Evolutionary conservation across 2,329 filamentous ascomycete species (phyloP).

Genomic region (Phialemonium atrogriseum): DNA sequence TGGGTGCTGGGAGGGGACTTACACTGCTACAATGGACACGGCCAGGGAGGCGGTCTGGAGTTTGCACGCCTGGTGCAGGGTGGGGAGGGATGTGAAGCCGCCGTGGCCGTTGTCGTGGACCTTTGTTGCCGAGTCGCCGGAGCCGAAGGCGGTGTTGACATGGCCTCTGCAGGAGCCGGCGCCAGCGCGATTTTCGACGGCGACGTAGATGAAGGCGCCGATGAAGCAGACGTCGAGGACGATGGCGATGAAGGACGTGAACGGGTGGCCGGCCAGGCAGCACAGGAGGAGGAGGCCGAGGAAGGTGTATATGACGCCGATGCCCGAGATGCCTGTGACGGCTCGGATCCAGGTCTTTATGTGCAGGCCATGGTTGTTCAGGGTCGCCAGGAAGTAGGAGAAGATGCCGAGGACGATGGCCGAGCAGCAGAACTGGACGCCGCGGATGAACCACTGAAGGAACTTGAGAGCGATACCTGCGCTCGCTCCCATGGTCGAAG

Average conservation of each 20-base stretch:
- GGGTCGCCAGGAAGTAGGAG: slow-evolving; percentile 57
- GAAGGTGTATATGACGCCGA: slow-evolving; percentile 53
- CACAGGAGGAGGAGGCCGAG: slow-evolving; percentile 54
- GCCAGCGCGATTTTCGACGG: slow-evolving; percentile 53
- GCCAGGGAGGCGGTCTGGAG: slow-evolving; percentile 57
- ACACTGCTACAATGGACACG: slow-evolving; percentile 55
- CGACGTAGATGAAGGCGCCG: slow-evolving; percentile 57
- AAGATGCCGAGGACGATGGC: slow-evolving; percentile 57
- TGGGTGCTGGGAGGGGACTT: slow-evolving; percentile 20
- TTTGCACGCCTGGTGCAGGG: slow-evolving; percentile 36
- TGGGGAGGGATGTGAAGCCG: slow-evolving; percentile 20
- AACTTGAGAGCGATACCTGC: slow-evolving; percentile 46
- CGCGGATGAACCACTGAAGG: slow-evolving; percentile 48
- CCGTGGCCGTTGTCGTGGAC: slow-evolving; percentile 31
- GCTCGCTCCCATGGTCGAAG: slow-evolving; percentile 40
- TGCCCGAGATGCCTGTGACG: slow-evolving; percentile 55
- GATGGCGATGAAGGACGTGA: slow-evolving; percentile 55
- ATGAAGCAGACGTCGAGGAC: slow-evolving; percentile 55
- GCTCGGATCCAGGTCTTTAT: slow-evolving; percentile 51
- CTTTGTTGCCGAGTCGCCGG: slow-evolving; percentile 34
- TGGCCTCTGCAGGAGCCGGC: slow-evolving; percentile 44
- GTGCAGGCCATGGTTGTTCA: slow-evolving; percentile 42
- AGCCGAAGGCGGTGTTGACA: slow-evolving; percentile 50
- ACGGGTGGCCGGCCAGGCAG: slow-evolving; percentile 53
- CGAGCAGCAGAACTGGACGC: slow-evolving; percentile 52